Base-by-base conservation (phyloP, 75 land plant genomes). In the Adiantum capillusveneris region DNA sequence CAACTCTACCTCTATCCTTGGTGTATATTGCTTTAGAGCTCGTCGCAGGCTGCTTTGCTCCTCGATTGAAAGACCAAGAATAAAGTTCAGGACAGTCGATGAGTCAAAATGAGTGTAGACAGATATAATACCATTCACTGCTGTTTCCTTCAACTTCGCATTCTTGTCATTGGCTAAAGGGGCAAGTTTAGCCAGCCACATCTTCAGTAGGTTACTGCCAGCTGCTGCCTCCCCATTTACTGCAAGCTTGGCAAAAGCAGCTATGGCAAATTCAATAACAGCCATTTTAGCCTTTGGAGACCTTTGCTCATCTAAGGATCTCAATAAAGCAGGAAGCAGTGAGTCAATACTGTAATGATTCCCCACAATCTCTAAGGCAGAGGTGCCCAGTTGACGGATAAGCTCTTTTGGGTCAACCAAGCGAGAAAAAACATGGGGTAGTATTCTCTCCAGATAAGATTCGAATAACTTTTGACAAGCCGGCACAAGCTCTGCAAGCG, bases 231-330 rank as follows among this genome's bases (percentile, higher is more conserved):
- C 99, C 57, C 84, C 70, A 66, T 65, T 84, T 27, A 74, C 30
- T 37, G 72, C 70, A 51, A 90, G 79, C 53, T 90, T 90, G 31
- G 95, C 86, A 49, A 95, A 90, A 28, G 99, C 89, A 52, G 72
- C 74, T 13, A 81, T 89, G 21, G 99, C 92, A 79, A 87, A 95
- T 55, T 95, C 89, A 57, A 95, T 87, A 37, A 95, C 99, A 57
- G 99, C 97, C 63, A 95, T 70, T 54, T 90, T 95, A 27, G 97
- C 97, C 77, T 95, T 95, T 46, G 97, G 97, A 25, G 99, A 95
- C 27, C 99, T 73, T 64, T 95, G 99, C 63, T 95, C 99, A 76
- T 95, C 99, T 36, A 95, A 62, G 11, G 99, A 90, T 29, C 99
- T 81, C n/a, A 95, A 74, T 26, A 95, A 69, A 31, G 99, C 86